Evolutionary conservation across 139 green algal species (phyloP), one percentile per base, ranked within the genome.

Genomic region (Chlamydomonas sphaeroides): DNA sequence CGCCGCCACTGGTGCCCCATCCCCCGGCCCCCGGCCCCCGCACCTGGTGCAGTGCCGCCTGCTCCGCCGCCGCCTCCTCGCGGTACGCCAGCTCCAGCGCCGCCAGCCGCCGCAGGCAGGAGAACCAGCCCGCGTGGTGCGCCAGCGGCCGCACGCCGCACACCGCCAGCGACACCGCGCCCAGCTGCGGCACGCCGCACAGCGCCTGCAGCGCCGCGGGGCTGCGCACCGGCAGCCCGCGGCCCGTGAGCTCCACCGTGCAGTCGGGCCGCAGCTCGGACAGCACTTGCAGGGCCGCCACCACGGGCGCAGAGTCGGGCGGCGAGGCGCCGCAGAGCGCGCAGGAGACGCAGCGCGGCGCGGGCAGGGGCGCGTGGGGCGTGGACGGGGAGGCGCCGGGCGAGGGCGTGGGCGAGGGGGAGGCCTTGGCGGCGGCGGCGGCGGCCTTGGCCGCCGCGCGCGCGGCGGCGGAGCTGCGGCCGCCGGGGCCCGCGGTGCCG

Each of bases 1-100:
- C n/a, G n/a, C n/a, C n/a, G n/a, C n/a, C n/a, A n/a, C n/a, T n/a
- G n/a, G n/a, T n/a, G n/a, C n/a, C n/a, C n/a, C n/a, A n/a, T n/a
- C n/a, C n/a, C n/a, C 18, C 53, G 28, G 53, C 18, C 36, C 14
- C 33, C 6, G 25, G 11, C 42, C 68, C 26, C 2, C 2, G 3
- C 48, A n/a, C n/a, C n/a, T n/a, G n/a, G n/a, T n/a, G n/a, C n/a
- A n/a, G n/a, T n/a, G n/a, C n/a, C n/a, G 45, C 38, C 38, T 33
- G 10, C n/a, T 39, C 61, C n/a, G 14, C 63, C 15, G n/a, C 59
- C 30, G 41, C 36, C 61, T 83, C 76, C 63, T 83, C 76, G 33
- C 76, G 62, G 76, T 83, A 83, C 45, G 41, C 1, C 65, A 83
- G 76, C 76, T 83, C 76, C 45, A 83, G 76, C 8, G 42, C 42